Conservation (phyloP, 192 early-diverging fungal genomes). For the Lobosporangium transversale region DNA sequence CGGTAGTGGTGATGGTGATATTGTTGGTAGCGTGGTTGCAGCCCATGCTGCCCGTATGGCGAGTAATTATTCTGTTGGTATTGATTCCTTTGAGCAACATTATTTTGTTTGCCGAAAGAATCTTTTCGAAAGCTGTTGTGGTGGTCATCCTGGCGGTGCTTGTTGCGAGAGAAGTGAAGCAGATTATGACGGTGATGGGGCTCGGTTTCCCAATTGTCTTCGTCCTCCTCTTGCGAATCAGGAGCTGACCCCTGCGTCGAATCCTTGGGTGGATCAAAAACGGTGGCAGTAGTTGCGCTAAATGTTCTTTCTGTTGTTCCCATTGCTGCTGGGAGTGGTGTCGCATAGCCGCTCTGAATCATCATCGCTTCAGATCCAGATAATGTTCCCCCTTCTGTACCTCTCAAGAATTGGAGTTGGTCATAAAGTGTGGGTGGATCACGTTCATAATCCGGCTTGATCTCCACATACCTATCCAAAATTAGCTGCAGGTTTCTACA, state of each 20-base stretch:
- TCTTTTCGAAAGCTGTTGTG: constrained; percentile 13
- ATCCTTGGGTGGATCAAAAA: constrained; percentile 7
- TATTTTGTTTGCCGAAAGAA: not conserved
- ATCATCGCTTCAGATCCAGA: not conserved
- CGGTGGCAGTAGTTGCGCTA: constrained; percentile 13
- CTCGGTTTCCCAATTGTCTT: constrained; percentile 1
- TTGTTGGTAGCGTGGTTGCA: constrained; percentile 26
- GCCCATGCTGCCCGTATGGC: constrained; percentile 5
- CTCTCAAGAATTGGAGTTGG: not conserved
- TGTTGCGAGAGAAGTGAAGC: constrained; percentile 29
- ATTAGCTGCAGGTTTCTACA: constrained; percentile 44
- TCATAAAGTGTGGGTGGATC: constrained; percentile 41
- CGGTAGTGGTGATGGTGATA: constrained; percentile 46
- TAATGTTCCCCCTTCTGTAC: not conserved
- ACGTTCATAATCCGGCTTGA: constrained; percentile 39
- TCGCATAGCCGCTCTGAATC: not conserved
- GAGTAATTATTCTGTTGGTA: not conserved
- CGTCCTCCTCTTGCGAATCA: not conserved
- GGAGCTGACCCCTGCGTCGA: not conserved
- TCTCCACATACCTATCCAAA: constrained; percentile 41
- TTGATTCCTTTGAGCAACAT: constrained; percentile 12
- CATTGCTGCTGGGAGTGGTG: not conserved
- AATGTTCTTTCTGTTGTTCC: constrained; percentile 16
- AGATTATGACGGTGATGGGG: not conserved
- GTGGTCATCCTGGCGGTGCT: constrained; percentile 7